Conservation (phyloP, 345 rosid species). For the Linum tenue region DNA sequence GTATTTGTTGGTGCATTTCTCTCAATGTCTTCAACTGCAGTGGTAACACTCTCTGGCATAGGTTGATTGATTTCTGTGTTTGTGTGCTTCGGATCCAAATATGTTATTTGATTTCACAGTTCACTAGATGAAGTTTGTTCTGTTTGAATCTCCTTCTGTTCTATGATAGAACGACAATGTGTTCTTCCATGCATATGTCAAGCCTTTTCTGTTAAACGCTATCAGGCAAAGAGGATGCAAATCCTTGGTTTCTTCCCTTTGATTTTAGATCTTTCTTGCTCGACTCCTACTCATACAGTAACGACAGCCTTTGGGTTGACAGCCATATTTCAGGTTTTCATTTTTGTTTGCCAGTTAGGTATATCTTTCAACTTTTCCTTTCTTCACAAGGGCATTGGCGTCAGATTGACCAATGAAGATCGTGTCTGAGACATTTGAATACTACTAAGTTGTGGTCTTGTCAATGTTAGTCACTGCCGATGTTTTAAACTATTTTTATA, state of each 20-base stretch:
- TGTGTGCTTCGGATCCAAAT: background rate
- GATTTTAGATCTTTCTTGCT: background rate
- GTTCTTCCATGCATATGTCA: background rate
- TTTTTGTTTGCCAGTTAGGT: background rate
- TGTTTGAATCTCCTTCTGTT: background rate
- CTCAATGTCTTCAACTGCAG: slow-evolving; percentile 97
- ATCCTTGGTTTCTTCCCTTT: background rate
- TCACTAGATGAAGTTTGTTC: background rate
- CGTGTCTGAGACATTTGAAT: background rate
- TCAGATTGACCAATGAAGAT: background rate
- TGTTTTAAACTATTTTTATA: too few species aligned
- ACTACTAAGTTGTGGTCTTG: background rate
- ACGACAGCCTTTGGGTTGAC: background rate
- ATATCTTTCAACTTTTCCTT: background rate
- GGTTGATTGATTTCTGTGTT: background rate
- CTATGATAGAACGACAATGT: too few species aligned
- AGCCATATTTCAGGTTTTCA: background rate
- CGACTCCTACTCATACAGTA: background rate
- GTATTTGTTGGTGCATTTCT: slow-evolving; percentile 82
- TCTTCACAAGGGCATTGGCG: background rate
- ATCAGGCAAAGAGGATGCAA: background rate
- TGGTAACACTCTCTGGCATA: slow-evolving; percentile 34
- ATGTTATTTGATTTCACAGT: background rate
- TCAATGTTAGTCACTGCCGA: background rate
- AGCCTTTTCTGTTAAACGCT: background rate